Conservation (phyloP, 2,329 filamentous ascomycete species). For the Chalara sp. region DNA sequence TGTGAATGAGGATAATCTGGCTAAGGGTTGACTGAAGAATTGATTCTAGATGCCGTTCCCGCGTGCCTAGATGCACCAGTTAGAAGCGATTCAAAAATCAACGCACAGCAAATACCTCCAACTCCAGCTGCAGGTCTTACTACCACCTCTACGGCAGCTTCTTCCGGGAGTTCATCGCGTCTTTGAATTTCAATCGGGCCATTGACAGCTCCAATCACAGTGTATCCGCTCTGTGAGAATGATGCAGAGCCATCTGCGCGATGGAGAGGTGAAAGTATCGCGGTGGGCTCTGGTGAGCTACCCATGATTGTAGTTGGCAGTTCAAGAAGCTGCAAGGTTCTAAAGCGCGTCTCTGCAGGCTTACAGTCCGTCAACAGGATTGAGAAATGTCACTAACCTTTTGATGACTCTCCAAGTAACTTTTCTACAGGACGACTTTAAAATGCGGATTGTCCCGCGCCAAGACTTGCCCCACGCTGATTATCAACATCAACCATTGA, state of each 20-base stretch:
- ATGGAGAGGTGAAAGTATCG: constrained; percentile 49
- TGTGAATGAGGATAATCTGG: constrained; percentile 66
- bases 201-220: constrained; percentile 79
- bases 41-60: constrained; percentile 76
- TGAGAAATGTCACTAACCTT: not conserved
- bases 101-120: constrained; percentile 49
- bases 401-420: not conserved
- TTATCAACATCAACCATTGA: not conserved
- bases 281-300: constrained; percentile 37
- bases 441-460: not conserved
- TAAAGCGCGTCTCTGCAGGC: too few relatives aligned
- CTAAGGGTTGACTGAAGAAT: constrained; percentile 66
- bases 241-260: constrained; percentile 76
- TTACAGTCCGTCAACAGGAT: too few relatives aligned
- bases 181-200: constrained; percentile 86
- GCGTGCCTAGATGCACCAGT: constrained; percentile 41
- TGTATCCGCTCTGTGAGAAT: constrained; percentile 70
- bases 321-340: too few relatives aligned
- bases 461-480: not conserved
- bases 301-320: constrained; percentile 32
- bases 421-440: too few relatives aligned
- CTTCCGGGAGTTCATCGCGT: constrained; percentile 85
- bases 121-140: constrained; percentile 80
- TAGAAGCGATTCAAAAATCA: too few relatives aligned
- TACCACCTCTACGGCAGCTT: constrained; percentile 84